These are phyloP conservation scores for Kokia cookei DNA, from an alignment of 441 rosid species.

Conservation along the genomic window DNA sequence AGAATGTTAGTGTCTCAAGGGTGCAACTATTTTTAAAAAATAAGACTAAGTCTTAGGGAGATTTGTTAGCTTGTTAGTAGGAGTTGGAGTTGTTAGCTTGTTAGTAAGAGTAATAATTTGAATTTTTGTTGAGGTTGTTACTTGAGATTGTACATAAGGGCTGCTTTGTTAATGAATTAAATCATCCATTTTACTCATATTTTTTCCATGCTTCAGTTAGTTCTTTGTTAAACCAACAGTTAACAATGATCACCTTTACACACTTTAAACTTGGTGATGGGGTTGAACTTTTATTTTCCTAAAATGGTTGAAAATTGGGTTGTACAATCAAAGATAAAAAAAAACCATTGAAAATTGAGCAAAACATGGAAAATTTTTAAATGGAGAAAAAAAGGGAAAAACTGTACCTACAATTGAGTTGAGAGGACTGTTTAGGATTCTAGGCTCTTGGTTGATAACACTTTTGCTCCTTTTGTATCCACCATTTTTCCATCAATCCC, in stretches of 20 bases:
- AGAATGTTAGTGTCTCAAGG: no score
- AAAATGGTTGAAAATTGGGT: neutral
- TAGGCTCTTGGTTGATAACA: constrained; percentile 49
- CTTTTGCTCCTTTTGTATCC: constrained; percentile 62
- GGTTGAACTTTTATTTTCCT: constrained; percentile 52
- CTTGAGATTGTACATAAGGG: no score
- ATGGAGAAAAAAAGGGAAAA: constrained; percentile 15
- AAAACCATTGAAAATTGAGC: neutral
- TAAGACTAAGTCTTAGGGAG: no score
- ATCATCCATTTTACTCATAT: no score
- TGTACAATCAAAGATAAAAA: neutral
- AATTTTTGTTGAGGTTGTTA: no score
- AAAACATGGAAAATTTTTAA: neutral
- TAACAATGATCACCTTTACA: constrained; percentile 16
- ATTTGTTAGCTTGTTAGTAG: no score
- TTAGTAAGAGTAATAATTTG: no score
- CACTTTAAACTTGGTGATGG: constrained; percentile 42
- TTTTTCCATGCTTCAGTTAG: no score
- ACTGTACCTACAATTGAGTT: constrained; percentile 90
- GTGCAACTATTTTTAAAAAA: no score
- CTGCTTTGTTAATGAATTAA: no score
- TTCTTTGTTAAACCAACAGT: no score
- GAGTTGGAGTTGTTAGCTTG: no score
- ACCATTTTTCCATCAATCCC: constrained; percentile 53
- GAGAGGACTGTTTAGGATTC: constrained; percentile 51